Percentiles rank a stretch among this genome's conserved stretches.
Evolutionary conservation across 106 monocot genomes (phyloP).

Genomic region (Narthecium ossifragum): DNA sequence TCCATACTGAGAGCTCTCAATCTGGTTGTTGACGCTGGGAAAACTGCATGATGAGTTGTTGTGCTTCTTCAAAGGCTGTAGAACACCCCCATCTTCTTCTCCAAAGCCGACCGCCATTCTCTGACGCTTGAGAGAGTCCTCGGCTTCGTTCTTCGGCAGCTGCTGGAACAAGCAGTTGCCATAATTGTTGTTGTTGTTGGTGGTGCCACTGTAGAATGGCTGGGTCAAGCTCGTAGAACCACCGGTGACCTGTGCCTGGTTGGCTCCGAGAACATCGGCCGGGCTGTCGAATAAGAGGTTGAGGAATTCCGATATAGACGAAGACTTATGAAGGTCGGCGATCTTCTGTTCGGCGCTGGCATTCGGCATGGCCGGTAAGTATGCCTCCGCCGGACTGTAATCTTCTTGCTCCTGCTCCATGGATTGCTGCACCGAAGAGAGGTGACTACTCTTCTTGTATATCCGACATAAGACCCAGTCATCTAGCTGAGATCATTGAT

Average conservation of each 20-base stretch:
- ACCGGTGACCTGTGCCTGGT: constrained; percentile 3
- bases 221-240: no score
- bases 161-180: constrained; percentile 6
- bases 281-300: constrained; percentile 31
- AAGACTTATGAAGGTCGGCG: constrained; percentile 25
- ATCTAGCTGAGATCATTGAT: constrained; percentile 36
- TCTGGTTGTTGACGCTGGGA: constrained; percentile 10
- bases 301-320: constrained; percentile 32
- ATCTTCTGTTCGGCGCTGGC: not conserved
- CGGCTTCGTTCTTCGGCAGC: no score
- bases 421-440: constrained; percentile 13
- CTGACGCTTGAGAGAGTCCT: constrained; percentile 20
- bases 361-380: constrained; percentile 4
- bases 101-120: not conserved
- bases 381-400: constrained; percentile 21
- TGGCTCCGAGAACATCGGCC: constrained; percentile 21
- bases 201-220: not conserved
- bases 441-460: constrained; percentile 53
- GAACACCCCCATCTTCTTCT: constrained; percentile 8
- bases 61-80: constrained; percentile 12
- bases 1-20: constrained; percentile 14
- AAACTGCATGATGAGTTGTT: constrained; percentile 8
- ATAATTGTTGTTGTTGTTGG: constrained; percentile 15
- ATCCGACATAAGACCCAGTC: constrained; percentile 78
- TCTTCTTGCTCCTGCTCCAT: constrained; percentile 43